A percentile compares a stretch with the other conserved stretches of the same genome.
Conservation (phyloP, 345 rosid genomes). For the Excoecaria cochinchinensis region DNA sequence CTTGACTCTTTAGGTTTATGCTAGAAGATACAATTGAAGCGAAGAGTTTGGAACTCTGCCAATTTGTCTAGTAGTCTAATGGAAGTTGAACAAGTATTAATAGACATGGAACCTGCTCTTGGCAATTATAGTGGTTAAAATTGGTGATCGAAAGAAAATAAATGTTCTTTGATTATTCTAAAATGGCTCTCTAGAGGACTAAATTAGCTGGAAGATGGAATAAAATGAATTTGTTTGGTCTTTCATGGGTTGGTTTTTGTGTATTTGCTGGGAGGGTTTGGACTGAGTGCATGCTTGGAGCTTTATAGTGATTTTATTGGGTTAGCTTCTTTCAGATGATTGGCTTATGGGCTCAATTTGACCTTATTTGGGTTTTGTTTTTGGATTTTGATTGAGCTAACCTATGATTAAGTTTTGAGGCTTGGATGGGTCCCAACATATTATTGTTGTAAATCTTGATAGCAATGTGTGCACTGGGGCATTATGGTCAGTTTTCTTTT, state of each 20-base stretch:
- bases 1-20: not conserved
- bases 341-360: not conserved
- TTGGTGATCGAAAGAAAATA: not conserved
- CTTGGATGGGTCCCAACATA: not conserved
- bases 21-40: not conserved
- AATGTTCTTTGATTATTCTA: not conserved
- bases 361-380: not conserved
- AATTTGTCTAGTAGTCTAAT: not conserved
- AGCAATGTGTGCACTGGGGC: not conserved
- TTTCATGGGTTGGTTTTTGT: not conserved
- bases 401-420: not conserved
- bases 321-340: not conserved
- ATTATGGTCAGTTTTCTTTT: not conserved
- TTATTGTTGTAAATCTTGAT: not conserved
- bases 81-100: not conserved
- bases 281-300: not conserved
- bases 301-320: not conserved
- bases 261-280: not conserved
- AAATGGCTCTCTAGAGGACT: not conserved
- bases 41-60: not conserved
- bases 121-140: not conserved
- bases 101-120: not conserved
- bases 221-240: not conserved
- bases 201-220: not conserved
- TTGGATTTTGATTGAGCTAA: not conserved